Base-by-base conservation (phyloP, 176 grass and related monocot species). In the Hyparrhenia diplandra region DNA sequence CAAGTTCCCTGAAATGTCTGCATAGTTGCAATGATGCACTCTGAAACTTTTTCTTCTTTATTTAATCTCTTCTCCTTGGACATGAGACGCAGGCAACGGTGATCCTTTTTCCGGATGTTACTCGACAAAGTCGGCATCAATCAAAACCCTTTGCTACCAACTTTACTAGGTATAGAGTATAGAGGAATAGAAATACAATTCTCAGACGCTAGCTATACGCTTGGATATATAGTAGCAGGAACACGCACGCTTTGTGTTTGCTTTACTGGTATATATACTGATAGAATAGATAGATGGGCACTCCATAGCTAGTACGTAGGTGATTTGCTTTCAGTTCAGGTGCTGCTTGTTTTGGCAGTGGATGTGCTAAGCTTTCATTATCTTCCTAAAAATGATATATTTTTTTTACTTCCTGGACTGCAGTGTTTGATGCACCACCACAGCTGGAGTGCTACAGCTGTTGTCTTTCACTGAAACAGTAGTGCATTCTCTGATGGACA, bases 301-400 rank as follows among this genome's bases (percentile, higher is more conserved):
- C 21, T 27, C 5, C 2, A 7, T 32, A 32, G 6, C 6, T 4
- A 29, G 7, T n/a, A 52, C n/a, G n/a, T 39, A 39, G 71, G 70
- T 83, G n/a, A n/a, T n/a, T 29, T 41, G 71, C 81, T 75, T 75
- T 67, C 42, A 16, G 43, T 75, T 75, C 31, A 45, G 13, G 14
- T 40, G 42, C 43, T 46, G 55, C 10, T 73, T 73, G 67, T 69
- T 68, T n/a, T 13, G 12, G 23, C 34, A 37, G 20, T 0, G 64
- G 34, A 23, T 21, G 18, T 29, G 27, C 27, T 23, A 36, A 67
- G 64, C 64, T 67, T 67, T 67, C 18, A 10, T 67, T 67, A 21
- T 46, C 43, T 46, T 46, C 13, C 13, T 43, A 43, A 13, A 13
- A 43, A 4, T 13, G 7, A 41, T 43, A 3, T 43, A 4, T 13